Conservation (phyloP, 164 flowering plant species). For the Santalum album region DNA sequence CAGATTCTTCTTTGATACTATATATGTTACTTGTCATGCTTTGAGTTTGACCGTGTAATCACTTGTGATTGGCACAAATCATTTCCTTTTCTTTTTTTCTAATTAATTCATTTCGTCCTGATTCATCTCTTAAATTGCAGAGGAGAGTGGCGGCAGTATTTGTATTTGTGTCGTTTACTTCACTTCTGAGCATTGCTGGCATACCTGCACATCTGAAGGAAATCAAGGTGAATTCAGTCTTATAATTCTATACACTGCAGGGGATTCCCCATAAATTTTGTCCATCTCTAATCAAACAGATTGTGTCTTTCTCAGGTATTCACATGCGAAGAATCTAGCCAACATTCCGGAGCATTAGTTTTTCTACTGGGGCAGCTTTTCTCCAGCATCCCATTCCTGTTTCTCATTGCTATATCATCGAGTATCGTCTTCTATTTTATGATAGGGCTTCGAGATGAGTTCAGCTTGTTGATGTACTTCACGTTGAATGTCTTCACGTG, state of each 20-base stretch:
- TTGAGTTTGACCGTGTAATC: too few species aligned
- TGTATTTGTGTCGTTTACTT: constrained; percentile 73
- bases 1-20: too few species aligned
- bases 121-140: constrained; percentile 33
- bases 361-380: constrained; percentile 85
- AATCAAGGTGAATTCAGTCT: constrained; percentile 51
- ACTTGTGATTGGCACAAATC: too few species aligned
- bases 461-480: constrained; percentile 93
- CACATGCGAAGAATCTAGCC: constrained; percentile 62
- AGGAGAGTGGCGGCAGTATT: constrained; percentile 87
- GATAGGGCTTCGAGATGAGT: constrained; percentile 73
- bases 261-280: too few species aligned
- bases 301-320: constrained; percentile 44
- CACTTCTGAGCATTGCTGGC: constrained; percentile 86
- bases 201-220: constrained; percentile 78
- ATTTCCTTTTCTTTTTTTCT: too few species aligned
- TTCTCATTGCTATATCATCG: constrained; percentile 85
- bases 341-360: constrained; percentile 74
- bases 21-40: too few species aligned
- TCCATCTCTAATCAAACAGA: constrained; percentile 1
- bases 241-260: too few species aligned
- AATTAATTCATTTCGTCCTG: background rate
- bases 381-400: constrained; percentile 87
- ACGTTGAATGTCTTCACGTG: constrained; percentile 83
- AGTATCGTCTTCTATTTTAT: constrained; percentile 88